A percentile compares a stretch with the other conserved stretches of the same genome.
phyloP scores from a whole-genome alignment of 2,329 filamentous ascomycete genomes.

The Aspergillus floridensis region DNA sequence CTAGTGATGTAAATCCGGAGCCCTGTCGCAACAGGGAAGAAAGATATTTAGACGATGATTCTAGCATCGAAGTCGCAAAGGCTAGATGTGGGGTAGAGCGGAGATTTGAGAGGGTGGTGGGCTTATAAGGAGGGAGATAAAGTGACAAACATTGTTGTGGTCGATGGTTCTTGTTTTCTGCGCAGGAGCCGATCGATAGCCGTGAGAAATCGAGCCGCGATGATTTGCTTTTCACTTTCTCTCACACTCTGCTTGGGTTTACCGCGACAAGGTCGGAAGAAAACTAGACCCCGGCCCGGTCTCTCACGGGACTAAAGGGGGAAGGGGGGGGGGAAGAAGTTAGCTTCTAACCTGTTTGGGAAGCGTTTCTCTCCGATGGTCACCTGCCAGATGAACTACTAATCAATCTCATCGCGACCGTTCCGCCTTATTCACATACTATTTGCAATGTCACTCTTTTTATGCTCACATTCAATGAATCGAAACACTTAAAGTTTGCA shows the following conservation, averaged over 20 bases:
- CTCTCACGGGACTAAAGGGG: conserved; percentile 28
- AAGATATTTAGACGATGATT: conserved; percentile 15
- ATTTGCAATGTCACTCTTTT: too few species aligned
- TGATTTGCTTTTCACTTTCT: conserved; percentile 37
- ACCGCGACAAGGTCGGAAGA: conserved; percentile 12
- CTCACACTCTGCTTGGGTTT: conserved; percentile 9
- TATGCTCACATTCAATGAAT: too few species aligned
- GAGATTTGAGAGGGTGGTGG: conserved; percentile 1
- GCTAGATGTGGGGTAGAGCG: background rate
- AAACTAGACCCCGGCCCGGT: conserved; percentile 22
- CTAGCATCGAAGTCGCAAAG: conserved; percentile 25
- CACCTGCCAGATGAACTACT: background rate
- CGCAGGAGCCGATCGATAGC: conserved; percentile 13
- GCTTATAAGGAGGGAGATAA: conserved; percentile 13
- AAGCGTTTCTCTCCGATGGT: background rate
- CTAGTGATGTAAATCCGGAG: conserved; percentile 17
- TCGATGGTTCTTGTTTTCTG: background rate
- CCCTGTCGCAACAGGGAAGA: conserved; percentile 21
- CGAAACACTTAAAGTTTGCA: too few species aligned
- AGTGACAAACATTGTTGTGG: conserved; percentile 10
- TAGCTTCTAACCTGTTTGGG: background rate
- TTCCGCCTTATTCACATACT: too few species aligned
- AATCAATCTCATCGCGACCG: background rate
- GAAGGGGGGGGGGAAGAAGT: too few species aligned
- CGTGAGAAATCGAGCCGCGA: conserved; percentile 35